These are phyloP conservation scores for Kluyveromyces wickerhamii DNA, from an alignment of 805 yeast genomes.

Conservation along the genomic window DNA sequence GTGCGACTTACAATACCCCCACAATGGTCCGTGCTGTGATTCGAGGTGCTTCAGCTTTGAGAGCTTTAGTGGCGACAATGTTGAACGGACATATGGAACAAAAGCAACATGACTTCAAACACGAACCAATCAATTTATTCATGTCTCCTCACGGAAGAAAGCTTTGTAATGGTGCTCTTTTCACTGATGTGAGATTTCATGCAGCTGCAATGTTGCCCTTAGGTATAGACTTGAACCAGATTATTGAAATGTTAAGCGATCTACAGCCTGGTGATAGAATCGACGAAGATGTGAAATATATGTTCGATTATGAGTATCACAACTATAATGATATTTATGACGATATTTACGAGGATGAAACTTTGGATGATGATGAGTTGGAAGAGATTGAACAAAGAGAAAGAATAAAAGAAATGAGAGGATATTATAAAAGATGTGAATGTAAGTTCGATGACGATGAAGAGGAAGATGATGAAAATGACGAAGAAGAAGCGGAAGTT, in stretches of 20 bases:
- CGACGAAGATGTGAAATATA: conserved; percentile 60
- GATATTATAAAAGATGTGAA: conserved; percentile 29
- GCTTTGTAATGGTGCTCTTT: conserved; percentile 50
- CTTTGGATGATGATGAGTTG: conserved; percentile 15
- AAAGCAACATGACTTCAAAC: conserved; percentile 47
- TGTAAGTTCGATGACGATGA: conserved; percentile 33
- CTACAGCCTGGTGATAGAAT: conserved; percentile 54
- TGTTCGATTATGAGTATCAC: conserved; percentile 49
- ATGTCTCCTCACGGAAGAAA: conserved; percentile 62
- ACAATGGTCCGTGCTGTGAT: conserved; percentile 40
- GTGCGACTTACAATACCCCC: conserved; percentile 36
- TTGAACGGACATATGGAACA: conserved; percentile 41
- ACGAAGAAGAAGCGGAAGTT: conserved; percentile 15
- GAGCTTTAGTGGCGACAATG: conserved; percentile 54
- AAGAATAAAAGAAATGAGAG: conserved; percentile 15
- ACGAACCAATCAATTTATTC: conserved; percentile 51
- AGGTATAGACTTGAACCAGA: conserved; percentile 40
- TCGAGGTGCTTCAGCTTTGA: conserved; percentile 55
- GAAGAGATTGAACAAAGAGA: conserved; percentile 16
- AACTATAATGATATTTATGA: conserved; percentile 30
- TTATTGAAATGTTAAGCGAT: conserved; percentile 46
- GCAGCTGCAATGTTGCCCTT: conserved; percentile 47
- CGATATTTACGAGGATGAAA: conserved; percentile 16
- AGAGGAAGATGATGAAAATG: conserved; percentile 13
- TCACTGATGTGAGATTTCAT: conserved; percentile 49